phyloP scores from a whole-genome alignment of 2,329 filamentous ascomycete species.

The Coniochaeta sp. region DNA sequence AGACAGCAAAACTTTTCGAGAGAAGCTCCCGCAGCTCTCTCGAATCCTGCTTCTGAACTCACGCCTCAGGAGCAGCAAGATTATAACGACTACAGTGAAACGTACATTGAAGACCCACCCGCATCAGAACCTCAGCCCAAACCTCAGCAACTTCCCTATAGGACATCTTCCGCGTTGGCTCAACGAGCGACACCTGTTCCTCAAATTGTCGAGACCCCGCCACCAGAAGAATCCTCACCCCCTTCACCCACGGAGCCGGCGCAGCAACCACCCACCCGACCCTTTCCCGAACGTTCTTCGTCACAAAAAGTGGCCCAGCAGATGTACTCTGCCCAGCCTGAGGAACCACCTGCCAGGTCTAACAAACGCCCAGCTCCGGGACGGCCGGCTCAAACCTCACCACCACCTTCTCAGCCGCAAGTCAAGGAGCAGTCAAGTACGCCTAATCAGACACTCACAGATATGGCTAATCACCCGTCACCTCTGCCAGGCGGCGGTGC shows the following conservation, averaged over 20 bases:
- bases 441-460: constrained; percentile 47
- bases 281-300: constrained; percentile 47
- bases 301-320: constrained; percentile 39
- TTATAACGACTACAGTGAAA: neutral
- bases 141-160: constrained; percentile 24
- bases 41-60: constrained; percentile 12
- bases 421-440: constrained; percentile 21
- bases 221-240: constrained; percentile 25
- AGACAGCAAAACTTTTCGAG: constrained; percentile 41
- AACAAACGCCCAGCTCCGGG: constrained; percentile 17
- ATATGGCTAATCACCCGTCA: constrained; percentile 59
- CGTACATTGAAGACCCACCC: constrained; percentile 6
- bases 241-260: constrained; percentile 4
- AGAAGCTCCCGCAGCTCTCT: constrained; percentile 22
- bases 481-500: constrained; percentile 61
- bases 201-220: constrained; percentile 58
- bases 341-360: constrained; percentile 22
- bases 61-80: constrained; percentile 7
- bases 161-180: constrained; percentile 22
- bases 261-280: constrained; percentile 15
- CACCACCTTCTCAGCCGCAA: constrained; percentile 11
- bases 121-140: constrained; percentile 13
- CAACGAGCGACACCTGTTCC: constrained; percentile 34
- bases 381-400: constrained; percentile 7
- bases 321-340: constrained; percentile 34